Conservation (phyloP, 768 basidiomycete species). For the Pleurotus djamor region DNA sequence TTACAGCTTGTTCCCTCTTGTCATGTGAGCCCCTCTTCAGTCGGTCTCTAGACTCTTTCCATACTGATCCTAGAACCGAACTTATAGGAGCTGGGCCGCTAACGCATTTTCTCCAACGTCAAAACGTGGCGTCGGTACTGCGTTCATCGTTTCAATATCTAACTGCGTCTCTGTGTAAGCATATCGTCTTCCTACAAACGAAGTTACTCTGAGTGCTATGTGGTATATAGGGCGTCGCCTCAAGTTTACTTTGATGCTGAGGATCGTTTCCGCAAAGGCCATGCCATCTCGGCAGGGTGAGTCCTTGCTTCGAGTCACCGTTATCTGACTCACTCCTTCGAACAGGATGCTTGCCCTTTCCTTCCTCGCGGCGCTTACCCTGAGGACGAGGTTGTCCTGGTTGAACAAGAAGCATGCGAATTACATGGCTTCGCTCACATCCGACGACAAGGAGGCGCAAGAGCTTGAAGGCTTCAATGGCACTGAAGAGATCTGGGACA, state of each 20-base stretch:
- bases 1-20: constrained; percentile 55
- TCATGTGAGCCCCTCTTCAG: constrained; percentile 38
- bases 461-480: constrained; percentile 14
- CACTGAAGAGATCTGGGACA: constrained; percentile 40
- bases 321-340: background rate
- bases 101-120: constrained; percentile 58
- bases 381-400: constrained; percentile 40
- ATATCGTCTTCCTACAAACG: background rate
- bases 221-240: constrained; percentile 41
- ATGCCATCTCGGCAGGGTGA: constrained; percentile 54
- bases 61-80: background rate
- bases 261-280: constrained; percentile 49
- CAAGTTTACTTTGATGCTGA: constrained; percentile 56
- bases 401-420: constrained; percentile 40
- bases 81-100: constrained; percentile 54
- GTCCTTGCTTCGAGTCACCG: background rate
- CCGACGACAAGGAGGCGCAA: constrained; percentile 25
- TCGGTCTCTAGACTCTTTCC: background rate
- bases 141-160: constrained; percentile 58
- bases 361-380: constrained; percentile 36
- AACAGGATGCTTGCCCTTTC: constrained; percentile 42
- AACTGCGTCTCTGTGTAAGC: constrained; percentile 56
- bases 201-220: background rate
- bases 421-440: constrained; percentile 17
- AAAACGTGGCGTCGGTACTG: constrained; percentile 58